Base-by-base conservation (phyloP, 2,329 filamentous ascomycete species). In the Beauveria scarabaeidicola region DNA sequence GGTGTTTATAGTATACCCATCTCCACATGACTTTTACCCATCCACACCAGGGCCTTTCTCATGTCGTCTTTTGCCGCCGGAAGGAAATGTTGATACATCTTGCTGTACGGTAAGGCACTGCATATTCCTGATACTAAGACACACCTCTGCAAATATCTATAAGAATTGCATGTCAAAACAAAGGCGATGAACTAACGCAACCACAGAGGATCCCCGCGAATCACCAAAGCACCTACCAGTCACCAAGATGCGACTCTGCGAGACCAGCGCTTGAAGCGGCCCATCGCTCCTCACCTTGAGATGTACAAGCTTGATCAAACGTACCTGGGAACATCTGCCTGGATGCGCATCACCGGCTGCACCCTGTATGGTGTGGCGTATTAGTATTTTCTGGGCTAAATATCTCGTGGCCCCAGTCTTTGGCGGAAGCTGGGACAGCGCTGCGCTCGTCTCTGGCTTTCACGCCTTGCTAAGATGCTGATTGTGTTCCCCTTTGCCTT, bases 11-110 rank as follows among this genome's bases (percentile, higher is more conserved):
- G 11, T 9, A 3, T 70, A 84, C 81, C 75, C 19, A 95, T 77
- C 68, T 88, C 74, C 51, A 96, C 89, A 32, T 78, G 83, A 67
- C 91, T 89, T 77, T 93, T 94, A 56, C 89, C 88, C 73, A 88
- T 84, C 91, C 91, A 96, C 2, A 82, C 82, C 15, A 95, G 74
- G 0, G 91, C 91, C 71, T 90, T 88, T 88, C 96, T 94, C 17
- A 74, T 87, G 66, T 85, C 81, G 5, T 71, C 75, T 3, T 3
- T 72, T 74, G 61, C 87, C 78, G 5, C 76, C 76, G 89, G 64
- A 86, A 86, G 61, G 81, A 76, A 52, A 61, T 11, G 44, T 38
- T n/a, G 59, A 61, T 52, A 93, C 77, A 67, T 94, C 85, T 63
- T 93, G 89, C 17, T 79, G 74, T 32, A 32, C 1, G 11, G 29